Evolutionary conservation across 2,329 filamentous ascomycete genomes (phyloP).

Genomic region (Monosporascus sp.): DNA sequence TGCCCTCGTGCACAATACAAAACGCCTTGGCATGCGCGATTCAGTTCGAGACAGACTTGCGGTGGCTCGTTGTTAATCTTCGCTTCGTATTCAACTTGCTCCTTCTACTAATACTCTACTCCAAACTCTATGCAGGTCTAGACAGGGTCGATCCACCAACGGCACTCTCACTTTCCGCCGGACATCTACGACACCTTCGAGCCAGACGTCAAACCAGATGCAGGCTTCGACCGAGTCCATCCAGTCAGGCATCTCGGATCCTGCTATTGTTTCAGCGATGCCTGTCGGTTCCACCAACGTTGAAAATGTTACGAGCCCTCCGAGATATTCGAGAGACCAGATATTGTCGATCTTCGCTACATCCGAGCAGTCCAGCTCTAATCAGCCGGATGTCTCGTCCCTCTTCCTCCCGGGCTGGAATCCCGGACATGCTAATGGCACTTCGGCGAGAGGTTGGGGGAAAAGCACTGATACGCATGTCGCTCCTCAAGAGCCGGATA

Average conservation of each 20-base stretch:
- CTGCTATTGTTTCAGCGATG: slow-evolving; percentile 57
- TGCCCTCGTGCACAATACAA: no score
- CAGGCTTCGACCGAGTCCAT: slow-evolving; percentile 27
- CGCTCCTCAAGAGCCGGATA: slow-evolving; percentile 72
- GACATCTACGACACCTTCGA: slow-evolving; percentile 49
- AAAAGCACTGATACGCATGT: slow-evolving; percentile 71
- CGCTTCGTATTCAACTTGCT: not conserved
- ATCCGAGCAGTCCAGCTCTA: slow-evolving; percentile 36
- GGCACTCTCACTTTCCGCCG: slow-evolving; percentile 62
- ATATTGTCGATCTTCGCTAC: slow-evolving; percentile 66
- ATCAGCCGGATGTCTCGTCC: slow-evolving; percentile 56
- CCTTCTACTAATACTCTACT: slow-evolving; percentile 1
- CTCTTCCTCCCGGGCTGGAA: slow-evolving; percentile 77
- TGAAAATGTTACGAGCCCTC: slow-evolving; percentile 38
- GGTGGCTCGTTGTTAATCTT: no score
- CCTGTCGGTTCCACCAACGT: slow-evolving; percentile 44
- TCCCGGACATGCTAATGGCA: slow-evolving; percentile 64
- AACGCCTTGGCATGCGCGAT: not conserved
- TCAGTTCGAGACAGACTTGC: not conserved
- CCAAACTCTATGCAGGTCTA: slow-evolving; percentile 40
- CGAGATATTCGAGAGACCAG: slow-evolving; percentile 73
- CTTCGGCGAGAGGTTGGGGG: slow-evolving; percentile 64
- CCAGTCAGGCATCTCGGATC: slow-evolving; percentile 24
- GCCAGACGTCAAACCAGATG: slow-evolving; percentile 36
- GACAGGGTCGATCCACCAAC: slow-evolving; percentile 53